phyloP scores from a whole-genome alignment of 2,329 filamentous ascomycete genomes.

The Fusarium cyanostomum region DNA sequence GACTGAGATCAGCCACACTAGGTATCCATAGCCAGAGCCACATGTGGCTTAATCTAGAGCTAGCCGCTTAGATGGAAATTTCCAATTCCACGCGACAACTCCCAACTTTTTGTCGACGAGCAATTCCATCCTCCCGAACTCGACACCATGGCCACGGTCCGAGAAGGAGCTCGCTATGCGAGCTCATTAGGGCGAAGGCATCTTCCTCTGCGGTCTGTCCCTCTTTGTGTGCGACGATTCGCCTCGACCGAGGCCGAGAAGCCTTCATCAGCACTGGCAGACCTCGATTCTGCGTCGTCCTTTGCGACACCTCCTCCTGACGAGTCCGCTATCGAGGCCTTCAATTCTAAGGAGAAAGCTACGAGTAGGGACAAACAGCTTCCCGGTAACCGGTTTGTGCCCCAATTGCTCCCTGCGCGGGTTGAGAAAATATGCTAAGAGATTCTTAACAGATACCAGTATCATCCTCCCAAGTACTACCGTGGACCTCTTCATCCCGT shows the following conservation, averaged over 20 bases:
- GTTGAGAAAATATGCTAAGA: conserved; percentile 12
- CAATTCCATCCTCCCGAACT: conserved; percentile 13
- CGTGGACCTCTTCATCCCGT: conserved; percentile 93
- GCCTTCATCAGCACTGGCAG: conserved; percentile 50
- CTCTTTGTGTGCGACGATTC: conserved; percentile 51
- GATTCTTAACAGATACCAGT: conserved; percentile 79
- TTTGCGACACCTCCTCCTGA: conserved; percentile 55
- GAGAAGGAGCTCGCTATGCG: conserved; percentile 52
- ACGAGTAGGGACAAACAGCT: conserved; percentile 51
- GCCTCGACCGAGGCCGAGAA: conserved; percentile 57
- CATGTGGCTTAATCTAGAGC: conserved; percentile 35
- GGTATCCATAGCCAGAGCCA: no score
- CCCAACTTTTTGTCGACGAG: conserved; percentile 37
- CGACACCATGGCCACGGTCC: conserved; percentile 53
- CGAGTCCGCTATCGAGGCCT: conserved; percentile 51
- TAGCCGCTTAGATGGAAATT: conserved; percentile 47
- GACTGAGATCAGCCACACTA: conserved; percentile 10
- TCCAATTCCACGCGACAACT: conserved; percentile 42
- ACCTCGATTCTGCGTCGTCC: conserved; percentile 63
- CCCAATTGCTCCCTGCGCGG: background rate
- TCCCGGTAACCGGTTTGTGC: conserved; percentile 58
- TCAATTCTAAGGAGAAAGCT: conserved; percentile 51
- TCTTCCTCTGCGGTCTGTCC: conserved; percentile 38
- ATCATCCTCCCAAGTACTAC: conserved; percentile 92
- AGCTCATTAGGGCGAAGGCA: conserved; percentile 45